Evolutionary conservation across 441 rosid genomes (phyloP).

Genomic region (Populus hybrid): DNA sequence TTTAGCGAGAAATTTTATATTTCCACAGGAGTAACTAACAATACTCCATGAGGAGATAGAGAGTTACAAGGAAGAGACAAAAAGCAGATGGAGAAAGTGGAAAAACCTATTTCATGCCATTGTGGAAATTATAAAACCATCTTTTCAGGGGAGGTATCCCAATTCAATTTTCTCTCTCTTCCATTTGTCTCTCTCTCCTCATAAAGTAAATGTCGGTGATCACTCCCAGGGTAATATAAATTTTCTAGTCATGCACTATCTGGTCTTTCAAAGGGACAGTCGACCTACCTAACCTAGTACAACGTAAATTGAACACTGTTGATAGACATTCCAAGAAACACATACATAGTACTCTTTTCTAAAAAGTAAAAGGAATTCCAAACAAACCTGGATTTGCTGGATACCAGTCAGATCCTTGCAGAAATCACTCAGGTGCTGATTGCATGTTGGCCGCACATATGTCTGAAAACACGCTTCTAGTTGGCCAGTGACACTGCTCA

Average conservation of each 20-base stretch:
- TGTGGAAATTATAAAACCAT: not conserved
- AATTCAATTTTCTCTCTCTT: not conserved
- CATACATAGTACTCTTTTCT: not conserved
- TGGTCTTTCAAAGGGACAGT: not conserved
- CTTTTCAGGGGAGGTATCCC: not conserved
- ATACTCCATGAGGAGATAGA: not conserved
- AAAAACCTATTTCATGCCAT: not conserved
- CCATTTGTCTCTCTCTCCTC: not conserved
- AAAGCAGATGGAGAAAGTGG: not conserved
- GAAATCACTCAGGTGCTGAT: slow-evolving; percentile 58
- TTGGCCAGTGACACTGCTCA: slow-evolving; percentile 56
- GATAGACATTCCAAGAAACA: not conserved
- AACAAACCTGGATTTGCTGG: slow-evolving; percentile 57
- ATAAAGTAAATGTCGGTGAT: not conserved
- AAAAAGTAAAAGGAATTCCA: not conserved
- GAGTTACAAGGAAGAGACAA: not conserved
- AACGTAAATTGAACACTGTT: not conserved
- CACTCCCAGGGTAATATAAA: not conserved
- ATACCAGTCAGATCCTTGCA: slow-evolving; percentile 73
- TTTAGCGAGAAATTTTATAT: not conserved
- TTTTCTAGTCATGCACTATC: not conserved
- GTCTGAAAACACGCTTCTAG: slow-evolving; percentile 63
- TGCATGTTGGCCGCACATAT: slow-evolving; percentile 65
- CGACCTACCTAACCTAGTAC: not conserved
- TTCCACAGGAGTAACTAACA: not conserved